These are phyloP conservation scores for Rhynchosporium graminicola DNA, from an alignment of 2,329 filamentous ascomycete species.

Conservation along the genomic window DNA sequence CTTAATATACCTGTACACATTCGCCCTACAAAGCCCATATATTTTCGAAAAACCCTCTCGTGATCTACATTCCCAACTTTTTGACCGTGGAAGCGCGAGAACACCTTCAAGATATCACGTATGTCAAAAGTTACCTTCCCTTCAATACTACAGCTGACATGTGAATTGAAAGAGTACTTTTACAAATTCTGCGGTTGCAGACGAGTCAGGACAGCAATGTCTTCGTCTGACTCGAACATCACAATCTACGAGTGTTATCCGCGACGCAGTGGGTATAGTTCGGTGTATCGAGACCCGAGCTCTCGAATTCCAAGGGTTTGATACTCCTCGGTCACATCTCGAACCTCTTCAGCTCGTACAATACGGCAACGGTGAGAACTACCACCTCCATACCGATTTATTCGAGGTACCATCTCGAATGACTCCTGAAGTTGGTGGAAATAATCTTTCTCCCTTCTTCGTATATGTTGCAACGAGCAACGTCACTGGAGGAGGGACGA, in stretches of 20 bases:
- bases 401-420: constrained; percentile 26
- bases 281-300: constrained; percentile 59
- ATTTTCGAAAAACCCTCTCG: constrained; percentile 52
- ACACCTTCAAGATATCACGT: constrained; percentile 55
- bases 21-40: constrained; percentile 45
- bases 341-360: constrained; percentile 60
- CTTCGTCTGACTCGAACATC: constrained; percentile 51
- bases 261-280: constrained; percentile 45
- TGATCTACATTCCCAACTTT: constrained; percentile 58
- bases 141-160: not conserved
- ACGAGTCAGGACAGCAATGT: constrained; percentile 46
- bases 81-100: constrained; percentile 48
- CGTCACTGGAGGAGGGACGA: constrained; percentile 56
- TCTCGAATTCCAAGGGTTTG: constrained; percentile 57
- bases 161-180: constrained; percentile 27
- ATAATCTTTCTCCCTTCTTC: constrained; percentile 55
- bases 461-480: constrained; percentile 54
- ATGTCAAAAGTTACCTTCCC: constrained; percentile 17
- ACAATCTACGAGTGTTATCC: constrained; percentile 47
- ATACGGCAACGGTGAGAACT: constrained; percentile 58
- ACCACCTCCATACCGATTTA: constrained; percentile 61
- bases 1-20: constrained; percentile 21
- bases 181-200: constrained; percentile 51
- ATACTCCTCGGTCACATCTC: constrained; percentile 52
- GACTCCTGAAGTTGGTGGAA: constrained; percentile 25